These are phyloP conservation scores for Cyclanthera cordifolia DNA, from an alignment of 306 rosid species.

Conservation along the genomic window DNA sequence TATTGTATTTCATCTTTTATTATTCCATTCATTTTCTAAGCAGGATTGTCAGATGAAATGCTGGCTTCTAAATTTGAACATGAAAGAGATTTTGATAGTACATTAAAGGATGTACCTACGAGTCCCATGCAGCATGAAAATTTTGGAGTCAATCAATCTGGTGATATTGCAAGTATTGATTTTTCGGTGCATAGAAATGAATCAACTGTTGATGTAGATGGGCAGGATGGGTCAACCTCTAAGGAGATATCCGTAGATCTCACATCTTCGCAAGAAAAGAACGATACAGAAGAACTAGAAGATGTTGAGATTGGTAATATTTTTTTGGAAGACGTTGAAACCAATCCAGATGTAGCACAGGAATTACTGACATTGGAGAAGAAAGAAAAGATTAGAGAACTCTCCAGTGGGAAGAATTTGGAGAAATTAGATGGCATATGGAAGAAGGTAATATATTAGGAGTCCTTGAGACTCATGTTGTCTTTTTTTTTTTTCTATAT, in stretches of 20 bases:
- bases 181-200: constrained; percentile 28
- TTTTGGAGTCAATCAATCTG: constrained; percentile 17
- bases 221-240: constrained; percentile 19
- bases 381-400: constrained; percentile 49
- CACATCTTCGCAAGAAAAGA: constrained; percentile 27
- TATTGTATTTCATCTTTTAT: constrained; percentile 6
- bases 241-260: constrained; percentile 28
- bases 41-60: constrained; percentile 63
- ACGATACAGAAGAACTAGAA: constrained; percentile 31
- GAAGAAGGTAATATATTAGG: constrained; percentile 51
- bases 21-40: constrained; percentile 16
- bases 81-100: constrained; percentile 33
- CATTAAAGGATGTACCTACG: constrained; percentile 26
- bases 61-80: constrained; percentile 53
- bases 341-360: constrained; percentile 34
- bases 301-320: constrained; percentile 77
- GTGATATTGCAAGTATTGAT: constrained; percentile 17
- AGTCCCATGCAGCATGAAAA: constrained; percentile 23
- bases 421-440: constrained; percentile 81
- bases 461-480: constrained; percentile 1
- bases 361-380: constrained; percentile 48
- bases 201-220: constrained; percentile 21
- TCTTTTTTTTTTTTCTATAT: not conserved
- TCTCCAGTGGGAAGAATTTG: constrained; percentile 51
- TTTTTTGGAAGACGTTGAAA: constrained; percentile 49